Evolutionary conservation across 129 eudicot species (phyloP), one percentile per base, ranked within the genome.

Genomic region (Sambucus nigra): DNA sequence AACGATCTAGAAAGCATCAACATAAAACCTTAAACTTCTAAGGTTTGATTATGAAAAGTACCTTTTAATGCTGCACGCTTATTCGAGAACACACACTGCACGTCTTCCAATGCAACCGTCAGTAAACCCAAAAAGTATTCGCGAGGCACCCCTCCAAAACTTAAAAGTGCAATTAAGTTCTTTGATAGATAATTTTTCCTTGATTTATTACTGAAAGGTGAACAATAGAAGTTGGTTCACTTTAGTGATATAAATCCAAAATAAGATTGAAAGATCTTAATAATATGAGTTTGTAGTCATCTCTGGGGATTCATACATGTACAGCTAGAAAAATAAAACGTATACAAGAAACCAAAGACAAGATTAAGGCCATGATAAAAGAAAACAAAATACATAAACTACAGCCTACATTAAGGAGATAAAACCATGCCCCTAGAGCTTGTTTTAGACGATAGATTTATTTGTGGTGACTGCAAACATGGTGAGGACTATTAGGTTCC

Each of bases 81-180:
- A 53, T 75, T 63, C 23, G 51, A 52, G 63, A 41, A 73, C 0
- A 75, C 65, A 11, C 52, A 71, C 19, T 40, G 75, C 62, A 73
- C 55, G 54, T 83, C 89, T 33, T 76, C 61, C 33, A 88, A 22
- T 29, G 84, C 74, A 5, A 33, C 44, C 7, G 14, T 33, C 12
- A 83, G 72, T 56, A 80, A 46, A 22, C 65, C 69, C 29, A 73
- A 55, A 58, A 88, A 88, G 52, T 66, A 80, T 2, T 73, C 59
- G 27, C 56, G 42, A 1, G 94, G 96, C 27, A 88, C 91, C 25
- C 96, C 96, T 14, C 96, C 96, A 65, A 48, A 57, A 56, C 55
- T 70, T 51, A 88, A 53, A 23, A 88, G 87, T 47, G 89, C 73
- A 45, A 88, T 83, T 57, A 88, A 51, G 35, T 64, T 7, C 57